Evolutionary conservation across 176 grass and related monocot genomes (phyloP), one percentile per base, ranked within the genome.

Genomic region (Cocos nucifera): DNA sequence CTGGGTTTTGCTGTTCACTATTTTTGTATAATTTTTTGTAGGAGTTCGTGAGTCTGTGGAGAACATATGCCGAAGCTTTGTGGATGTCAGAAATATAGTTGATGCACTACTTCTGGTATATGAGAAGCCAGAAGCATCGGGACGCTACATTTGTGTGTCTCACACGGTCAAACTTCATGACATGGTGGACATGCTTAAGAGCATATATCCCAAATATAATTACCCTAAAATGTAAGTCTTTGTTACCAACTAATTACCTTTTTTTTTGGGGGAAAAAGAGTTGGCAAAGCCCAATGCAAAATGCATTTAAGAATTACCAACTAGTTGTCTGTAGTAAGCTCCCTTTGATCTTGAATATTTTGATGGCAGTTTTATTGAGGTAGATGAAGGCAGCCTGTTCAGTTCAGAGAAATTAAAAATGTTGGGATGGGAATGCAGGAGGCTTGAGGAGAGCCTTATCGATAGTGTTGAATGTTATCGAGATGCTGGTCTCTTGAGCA

Each of bases 361-460:
- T 1, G 3, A 54, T 25, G 59, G 61, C 78, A 89, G 85, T 49
- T 86, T 86, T 39, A 63, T 78, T 20, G 57, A 64, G 20, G 67
- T 15, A 51, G 76, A 63, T 17, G 62, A 80, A 17, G 61, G 63
- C 1, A 65, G 18, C 54, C 16, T 18, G 2, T 9, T 65, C 24
- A 84, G 73, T 60, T 89, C 79, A 7, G 50, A 4, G 82, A 83
- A 73, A 78, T 30, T 95, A 58, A 66, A 74, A 64, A 56, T 23
- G 58, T 52, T 89, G 22, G 82, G 79, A 26, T 89, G 79, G 90
- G 76, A 79, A 70, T 80, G 73, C 24, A 89, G 77, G 77, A 22
- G 63, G 49, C 49, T 51, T 19, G 77, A 81, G 79, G 79, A 81
- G n/a, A n/a, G n/a, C n/a, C n/a, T n/a, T n/a, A n/a, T n/a, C n/a